Conservation (phyloP, 1,284 basidiomycete species). For the Ceratobasidium sp. region DNA sequence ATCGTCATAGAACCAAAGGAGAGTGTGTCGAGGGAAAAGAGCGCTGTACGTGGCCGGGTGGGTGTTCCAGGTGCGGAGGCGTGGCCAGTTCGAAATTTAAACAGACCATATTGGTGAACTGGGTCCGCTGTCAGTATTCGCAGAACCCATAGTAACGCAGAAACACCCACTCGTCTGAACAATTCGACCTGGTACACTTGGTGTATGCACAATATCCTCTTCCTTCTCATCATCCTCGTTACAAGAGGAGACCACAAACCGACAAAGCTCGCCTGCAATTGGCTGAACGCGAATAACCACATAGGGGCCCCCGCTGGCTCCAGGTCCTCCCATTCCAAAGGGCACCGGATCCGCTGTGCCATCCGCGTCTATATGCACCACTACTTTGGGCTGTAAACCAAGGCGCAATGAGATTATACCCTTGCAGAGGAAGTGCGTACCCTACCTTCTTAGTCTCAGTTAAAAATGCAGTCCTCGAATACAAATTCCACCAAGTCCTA, state of each 20-base stretch:
- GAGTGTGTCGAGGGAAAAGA: constrained; percentile 84
- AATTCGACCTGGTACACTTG: constrained; percentile 72
- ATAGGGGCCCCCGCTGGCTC: constrained; percentile 60
- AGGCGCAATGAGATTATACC: background rate
- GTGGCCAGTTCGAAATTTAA: constrained; percentile 78
- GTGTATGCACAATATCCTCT: constrained; percentile 83
- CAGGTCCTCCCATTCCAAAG: constrained; percentile 62
- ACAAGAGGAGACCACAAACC: constrained; percentile 68
- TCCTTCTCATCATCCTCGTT: constrained; percentile 72
- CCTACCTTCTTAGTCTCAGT: constrained; percentile 77
- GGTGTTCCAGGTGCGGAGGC: constrained; percentile 83
- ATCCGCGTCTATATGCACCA: constrained; percentile 79
- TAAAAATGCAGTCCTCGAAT: constrained; percentile 76
- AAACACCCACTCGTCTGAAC: constrained; percentile 75
- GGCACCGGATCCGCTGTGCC: constrained; percentile 78
- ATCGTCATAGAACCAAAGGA: constrained; percentile 53
- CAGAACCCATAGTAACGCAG: background rate
- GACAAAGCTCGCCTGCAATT: constrained; percentile 79
- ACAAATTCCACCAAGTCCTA: constrained; percentile 85
- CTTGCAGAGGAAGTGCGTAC: background rate
- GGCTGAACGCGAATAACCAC: constrained; percentile 79
- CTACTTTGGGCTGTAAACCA: constrained; percentile 80
- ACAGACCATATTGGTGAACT: constrained; percentile 88
- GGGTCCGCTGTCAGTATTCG: background rate
- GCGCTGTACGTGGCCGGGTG: constrained; percentile 73